Evolutionary conservation across 345 rosid species (phyloP).

Genomic region (Laguncularia racemosa): DNA sequence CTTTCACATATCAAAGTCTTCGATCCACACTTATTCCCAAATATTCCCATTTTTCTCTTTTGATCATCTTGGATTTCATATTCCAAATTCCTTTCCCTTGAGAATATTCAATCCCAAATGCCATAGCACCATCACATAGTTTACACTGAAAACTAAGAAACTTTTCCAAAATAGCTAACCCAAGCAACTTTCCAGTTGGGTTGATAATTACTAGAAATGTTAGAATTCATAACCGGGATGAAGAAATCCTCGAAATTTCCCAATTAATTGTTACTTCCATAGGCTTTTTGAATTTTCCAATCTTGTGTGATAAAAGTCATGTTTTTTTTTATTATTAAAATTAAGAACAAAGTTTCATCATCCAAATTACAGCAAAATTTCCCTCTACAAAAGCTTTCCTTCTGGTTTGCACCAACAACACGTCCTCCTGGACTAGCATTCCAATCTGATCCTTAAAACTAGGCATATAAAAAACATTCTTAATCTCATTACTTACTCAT

Average conservation of each 20-base stretch:
- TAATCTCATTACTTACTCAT: slow-evolving; percentile 13
- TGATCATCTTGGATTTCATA: too few species aligned
- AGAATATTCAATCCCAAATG: too few species aligned
- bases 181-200: too few species aligned
- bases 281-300: not conserved
- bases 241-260: slow-evolving; percentile 33
- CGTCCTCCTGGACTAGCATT: slow-evolving; percentile 37
- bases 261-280: slow-evolving; percentile 2
- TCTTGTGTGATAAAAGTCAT: slow-evolving; percentile 27
- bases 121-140: too few species aligned
- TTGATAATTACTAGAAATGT: slow-evolving; percentile 7
- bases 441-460: slow-evolving; percentile 8
- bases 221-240: slow-evolving; percentile 17
- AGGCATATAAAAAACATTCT: not conserved
- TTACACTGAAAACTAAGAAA: too few species aligned
- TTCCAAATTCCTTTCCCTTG: too few species aligned
- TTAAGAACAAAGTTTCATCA: not conserved
- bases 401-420: slow-evolving; percentile 52
- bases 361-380: slow-evolving; percentile 22
- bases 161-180: too few species aligned
- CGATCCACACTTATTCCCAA: too few species aligned
- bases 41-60: too few species aligned
- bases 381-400: slow-evolving; percentile 41
- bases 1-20: too few species aligned
- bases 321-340: slow-evolving; percentile 14